These are phyloP conservation scores for Rhynchosporium secalis DNA, from an alignment of 2,329 filamentous ascomycete genomes.

Conservation along the genomic window DNA sequence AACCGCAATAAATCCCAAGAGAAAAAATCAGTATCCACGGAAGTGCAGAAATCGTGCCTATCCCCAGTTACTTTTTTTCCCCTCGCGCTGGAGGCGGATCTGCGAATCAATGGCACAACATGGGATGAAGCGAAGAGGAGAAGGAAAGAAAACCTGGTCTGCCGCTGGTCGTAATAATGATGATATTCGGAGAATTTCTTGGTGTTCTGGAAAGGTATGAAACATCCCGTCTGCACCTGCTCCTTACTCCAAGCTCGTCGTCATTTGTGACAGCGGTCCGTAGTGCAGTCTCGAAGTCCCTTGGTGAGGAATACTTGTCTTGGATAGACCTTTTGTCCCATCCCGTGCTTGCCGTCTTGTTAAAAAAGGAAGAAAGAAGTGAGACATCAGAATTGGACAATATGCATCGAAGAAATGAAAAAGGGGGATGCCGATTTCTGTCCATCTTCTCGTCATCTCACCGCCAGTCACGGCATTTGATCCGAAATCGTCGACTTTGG, in stretches of 20 bases:
- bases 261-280: slow-evolving; percentile 14
- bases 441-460: background rate
- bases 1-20: slow-evolving; percentile 7
- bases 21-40: background rate
- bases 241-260: background rate
- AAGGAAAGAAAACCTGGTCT: background rate
- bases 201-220: slow-evolving; percentile 12
- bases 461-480: background rate
- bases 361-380: background rate
- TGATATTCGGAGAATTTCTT: background rate
- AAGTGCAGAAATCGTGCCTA: slow-evolving; percentile 4
- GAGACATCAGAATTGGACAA: background rate
- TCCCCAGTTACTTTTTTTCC: background rate
- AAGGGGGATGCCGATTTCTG: background rate
- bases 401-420: background rate
- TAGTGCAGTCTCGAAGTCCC: slow-evolving; percentile 7
- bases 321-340: background rate
- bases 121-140: slow-evolving; percentile 3
- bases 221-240: background rate
- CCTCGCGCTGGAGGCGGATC: slow-evolving; percentile 6
- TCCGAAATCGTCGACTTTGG: background rate
- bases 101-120: background rate
- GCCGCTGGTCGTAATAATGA: background rate
- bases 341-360: background rate
- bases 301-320: slow-evolving; percentile 11